phyloP scores from a whole-genome alignment of 1,139 yeast genomes.

The Groenewaldozyma sp. region DNA sequence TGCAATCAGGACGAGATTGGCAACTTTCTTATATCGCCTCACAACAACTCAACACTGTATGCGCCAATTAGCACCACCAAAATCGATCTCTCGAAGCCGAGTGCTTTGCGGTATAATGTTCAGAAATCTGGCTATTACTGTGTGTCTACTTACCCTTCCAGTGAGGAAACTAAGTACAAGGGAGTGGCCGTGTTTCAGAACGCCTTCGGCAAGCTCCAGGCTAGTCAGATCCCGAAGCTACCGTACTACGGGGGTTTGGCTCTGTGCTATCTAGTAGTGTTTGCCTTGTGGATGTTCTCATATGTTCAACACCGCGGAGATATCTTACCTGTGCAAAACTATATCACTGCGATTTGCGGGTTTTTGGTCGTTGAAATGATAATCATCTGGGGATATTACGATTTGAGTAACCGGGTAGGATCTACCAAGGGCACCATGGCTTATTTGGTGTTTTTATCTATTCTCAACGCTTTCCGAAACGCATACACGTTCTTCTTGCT shows the following conservation, averaged over 20 bases:
- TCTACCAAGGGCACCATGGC: constrained; percentile 54
- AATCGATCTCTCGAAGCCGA: constrained; percentile 49
- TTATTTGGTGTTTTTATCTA: constrained; percentile 68
- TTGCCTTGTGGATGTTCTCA: constrained; percentile 76
- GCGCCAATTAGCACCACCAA: constrained; percentile 50
- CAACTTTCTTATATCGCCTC: constrained; percentile 45
- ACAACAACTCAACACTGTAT: constrained; percentile 34
- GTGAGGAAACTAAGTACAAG: constrained; percentile 38
- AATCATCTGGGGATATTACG: constrained; percentile 87
- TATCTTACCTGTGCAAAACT: constrained; percentile 81
- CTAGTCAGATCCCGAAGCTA: constrained; percentile 83
- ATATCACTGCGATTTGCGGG: constrained; percentile 74
- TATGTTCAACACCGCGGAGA: constrained; percentile 82
- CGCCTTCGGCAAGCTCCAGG: constrained; percentile 83
- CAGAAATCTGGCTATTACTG: constrained; percentile 84
- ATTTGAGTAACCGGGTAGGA: constrained; percentile 61
- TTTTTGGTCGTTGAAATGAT: constrained; percentile 80
- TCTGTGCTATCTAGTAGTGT: constrained; percentile 69
- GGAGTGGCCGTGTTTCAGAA: constrained; percentile 75
- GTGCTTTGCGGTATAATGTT: constrained; percentile 55
- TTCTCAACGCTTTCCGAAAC: constrained; percentile 70
- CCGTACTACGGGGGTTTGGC: constrained; percentile 85
- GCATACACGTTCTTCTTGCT: constrained; percentile 84
- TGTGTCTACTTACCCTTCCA: constrained; percentile 54
- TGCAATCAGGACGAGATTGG: constrained; percentile 54